Percentiles rank a stretch among this genome's conserved stretches.
These are phyloP conservation scores for Marchantia polymorpha DNA, from an alignment of 225 moss, liverwort and hornwort species.

Conservation along the genomic window DNA sequence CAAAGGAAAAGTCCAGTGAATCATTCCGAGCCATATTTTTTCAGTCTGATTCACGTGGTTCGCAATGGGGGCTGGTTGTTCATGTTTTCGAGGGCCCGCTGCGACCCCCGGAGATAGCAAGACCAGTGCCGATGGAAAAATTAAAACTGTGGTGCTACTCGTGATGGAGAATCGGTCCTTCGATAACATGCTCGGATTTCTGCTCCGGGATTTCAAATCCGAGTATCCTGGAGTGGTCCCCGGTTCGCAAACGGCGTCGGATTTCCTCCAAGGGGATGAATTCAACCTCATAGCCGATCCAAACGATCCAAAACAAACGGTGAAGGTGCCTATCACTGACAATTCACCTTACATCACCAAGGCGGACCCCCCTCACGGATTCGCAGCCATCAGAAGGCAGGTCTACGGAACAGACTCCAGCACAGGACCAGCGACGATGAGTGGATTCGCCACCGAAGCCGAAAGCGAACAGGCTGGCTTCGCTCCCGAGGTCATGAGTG, in stretches of 20 bases:
- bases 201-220: constrained; percentile 34
- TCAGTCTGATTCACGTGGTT: neutral
- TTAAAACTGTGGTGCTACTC: constrained; percentile 80
- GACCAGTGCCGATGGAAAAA: constrained; percentile 36
- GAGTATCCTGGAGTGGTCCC: neutral
- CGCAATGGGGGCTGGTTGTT: constrained; percentile 3
- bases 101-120: neutral
- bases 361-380: constrained; percentile 75
- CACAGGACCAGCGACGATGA: constrained; percentile 59
- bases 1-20: neutral
- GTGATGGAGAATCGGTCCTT: constrained; percentile 95
- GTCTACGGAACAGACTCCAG: constrained; percentile 63
- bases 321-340: constrained; percentile 51
- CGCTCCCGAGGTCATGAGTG: constrained; percentile 65
- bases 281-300: constrained; percentile 58
- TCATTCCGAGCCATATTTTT: neutral
- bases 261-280: constrained; percentile 70
- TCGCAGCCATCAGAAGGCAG: constrained; percentile 56
- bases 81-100: neutral
- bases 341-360: constrained; percentile 52
- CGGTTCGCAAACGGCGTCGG: constrained; percentile 41
- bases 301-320: constrained; percentile 36
- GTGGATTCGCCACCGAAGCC: constrained; percentile 70
- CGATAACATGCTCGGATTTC: constrained; percentile 80
- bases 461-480: constrained; percentile 53